These are phyloP conservation scores for Dendrobium chrysotoxum DNA, from an alignment of 106 monocot genomes.

Conservation along the genomic window DNA sequence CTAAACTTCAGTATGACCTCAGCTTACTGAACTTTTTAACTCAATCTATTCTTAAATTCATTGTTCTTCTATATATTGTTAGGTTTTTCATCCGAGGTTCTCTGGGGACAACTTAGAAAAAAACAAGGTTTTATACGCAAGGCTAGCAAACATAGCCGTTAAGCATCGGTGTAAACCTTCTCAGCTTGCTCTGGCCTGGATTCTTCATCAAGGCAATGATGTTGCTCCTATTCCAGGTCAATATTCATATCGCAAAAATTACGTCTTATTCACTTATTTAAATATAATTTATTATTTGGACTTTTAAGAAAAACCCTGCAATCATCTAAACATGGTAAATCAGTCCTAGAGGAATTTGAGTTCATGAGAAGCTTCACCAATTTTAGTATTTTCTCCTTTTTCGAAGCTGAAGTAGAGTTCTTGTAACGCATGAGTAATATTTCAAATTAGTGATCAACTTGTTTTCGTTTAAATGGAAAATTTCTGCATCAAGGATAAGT, in stretches of 20 bases:
- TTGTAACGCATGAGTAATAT: not conserved
- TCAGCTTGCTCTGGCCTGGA: slow-evolving; percentile 53
- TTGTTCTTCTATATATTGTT: slow-evolving; percentile 2
- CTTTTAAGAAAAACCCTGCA: not conserved
- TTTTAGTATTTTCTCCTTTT: not conserved
- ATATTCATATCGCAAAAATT: not conserved
- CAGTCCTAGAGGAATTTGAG: not conserved
- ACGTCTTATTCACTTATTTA: not conserved
- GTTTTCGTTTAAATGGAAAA: not conserved
- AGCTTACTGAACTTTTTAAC: too few relatives aligned
- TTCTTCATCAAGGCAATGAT: slow-evolving; percentile 45
- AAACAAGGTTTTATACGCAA: slow-evolving; percentile 28
- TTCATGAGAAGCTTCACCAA: not conserved
- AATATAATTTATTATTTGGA: not conserved
- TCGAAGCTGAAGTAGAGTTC: not conserved
- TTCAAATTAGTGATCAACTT: not conserved
- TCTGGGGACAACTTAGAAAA: slow-evolving; percentile 39
- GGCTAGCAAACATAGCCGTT: slow-evolving; percentile 15
- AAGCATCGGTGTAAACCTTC: slow-evolving; percentile 43
- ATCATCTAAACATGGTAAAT: not conserved
- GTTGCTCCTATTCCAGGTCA: slow-evolving; percentile 53
- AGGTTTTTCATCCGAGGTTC: slow-evolving; percentile 34
- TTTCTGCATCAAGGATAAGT: not conserved
- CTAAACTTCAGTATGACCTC: not conserved
- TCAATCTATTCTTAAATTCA: not conserved